phyloP scores from a whole-genome alignment of 1,139 yeast genomes.

The Debaryomycetaceae sp. region DNA sequence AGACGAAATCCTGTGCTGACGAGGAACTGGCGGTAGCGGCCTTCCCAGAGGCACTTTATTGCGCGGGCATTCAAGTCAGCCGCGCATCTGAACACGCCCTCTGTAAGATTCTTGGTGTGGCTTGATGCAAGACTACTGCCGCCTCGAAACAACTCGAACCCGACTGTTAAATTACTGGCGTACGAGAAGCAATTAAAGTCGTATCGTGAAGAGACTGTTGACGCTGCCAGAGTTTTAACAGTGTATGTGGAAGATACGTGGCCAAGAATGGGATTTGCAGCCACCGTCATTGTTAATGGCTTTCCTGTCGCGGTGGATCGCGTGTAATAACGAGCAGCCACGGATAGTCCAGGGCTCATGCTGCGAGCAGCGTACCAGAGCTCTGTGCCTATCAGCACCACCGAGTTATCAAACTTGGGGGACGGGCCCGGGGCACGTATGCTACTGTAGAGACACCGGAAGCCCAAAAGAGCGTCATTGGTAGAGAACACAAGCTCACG shows the following conservation, averaged over 20 bases:
- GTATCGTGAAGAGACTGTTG: slow-evolving; percentile 76
- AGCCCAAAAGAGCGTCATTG: slow-evolving; percentile 78
- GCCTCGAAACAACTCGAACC: slow-evolving; percentile 66
- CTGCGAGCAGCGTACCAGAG: slow-evolving; percentile 80
- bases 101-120: slow-evolving; percentile 17
- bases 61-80: slow-evolving; percentile 57
- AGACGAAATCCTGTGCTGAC: slow-evolving; percentile 65
- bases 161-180: slow-evolving; percentile 76
- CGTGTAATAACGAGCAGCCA: slow-evolving; percentile 78
- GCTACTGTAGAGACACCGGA: slow-evolving; percentile 67
- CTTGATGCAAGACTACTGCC: slow-evolving; percentile 6
- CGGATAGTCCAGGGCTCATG: slow-evolving; percentile 77
- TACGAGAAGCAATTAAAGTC: slow-evolving; percentile 89
- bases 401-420: slow-evolving; percentile 33
- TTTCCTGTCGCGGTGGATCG: slow-evolving; percentile 80
- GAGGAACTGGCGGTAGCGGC: slow-evolving; percentile 69
- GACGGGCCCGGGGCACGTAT: slow-evolving; percentile 20
- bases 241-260: slow-evolving; percentile 84
- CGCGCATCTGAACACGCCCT: slow-evolving; percentile 64
- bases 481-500: slow-evolving; percentile 81
- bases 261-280: slow-evolving; percentile 86
- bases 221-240: slow-evolving; percentile 63
- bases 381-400: slow-evolving; percentile 73
- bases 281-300: slow-evolving; percentile 80
- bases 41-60: slow-evolving; percentile 75